phyloP scores from a whole-genome alignment of 805 yeast species.

The Candida pseudofarinosa region DNA sequence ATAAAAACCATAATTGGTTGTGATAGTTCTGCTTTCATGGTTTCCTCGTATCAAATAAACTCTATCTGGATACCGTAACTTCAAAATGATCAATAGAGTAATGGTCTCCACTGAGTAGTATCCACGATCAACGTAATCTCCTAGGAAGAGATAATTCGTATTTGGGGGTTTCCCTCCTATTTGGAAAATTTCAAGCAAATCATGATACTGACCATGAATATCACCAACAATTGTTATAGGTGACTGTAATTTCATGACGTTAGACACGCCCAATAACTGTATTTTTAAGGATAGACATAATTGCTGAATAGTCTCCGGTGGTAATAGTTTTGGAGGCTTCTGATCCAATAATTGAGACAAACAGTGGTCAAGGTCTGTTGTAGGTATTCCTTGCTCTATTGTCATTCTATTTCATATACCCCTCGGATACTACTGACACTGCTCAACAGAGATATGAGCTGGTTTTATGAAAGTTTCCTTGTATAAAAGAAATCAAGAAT shows the following conservation, averaged over 20 bases:
- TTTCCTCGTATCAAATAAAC: conserved; percentile 86
- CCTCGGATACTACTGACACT: too few species aligned
- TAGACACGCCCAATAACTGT: conserved; percentile 72
- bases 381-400: conserved; percentile 27
- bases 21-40: conserved; percentile 94
- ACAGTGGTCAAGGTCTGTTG: conserved; percentile 39
- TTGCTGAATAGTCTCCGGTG: conserved; percentile 37
- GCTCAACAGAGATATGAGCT: too few species aligned
- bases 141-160: conserved; percentile 88
- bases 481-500: not conserved
- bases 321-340: conserved; percentile 40
- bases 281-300: conserved; percentile 78
- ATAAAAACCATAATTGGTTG: conserved; percentile 95
- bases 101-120: conserved; percentile 92
- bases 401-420: conserved; percentile 20
- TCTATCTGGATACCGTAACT: conserved; percentile 82
- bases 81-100: conserved; percentile 72
- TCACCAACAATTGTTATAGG: conserved; percentile 98
- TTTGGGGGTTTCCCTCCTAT: conserved; percentile 93
- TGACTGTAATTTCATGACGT: conserved; percentile 75
- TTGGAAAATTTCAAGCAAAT: conserved; percentile 83
- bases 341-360: conserved; percentile 38
- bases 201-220: conserved; percentile 96
- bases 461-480: too few species aligned
- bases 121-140: conserved; percentile 96